Evolutionary conservation across 257 asterid genomes (phyloP).

Genomic region (Solanum megistacrolobum): DNA sequence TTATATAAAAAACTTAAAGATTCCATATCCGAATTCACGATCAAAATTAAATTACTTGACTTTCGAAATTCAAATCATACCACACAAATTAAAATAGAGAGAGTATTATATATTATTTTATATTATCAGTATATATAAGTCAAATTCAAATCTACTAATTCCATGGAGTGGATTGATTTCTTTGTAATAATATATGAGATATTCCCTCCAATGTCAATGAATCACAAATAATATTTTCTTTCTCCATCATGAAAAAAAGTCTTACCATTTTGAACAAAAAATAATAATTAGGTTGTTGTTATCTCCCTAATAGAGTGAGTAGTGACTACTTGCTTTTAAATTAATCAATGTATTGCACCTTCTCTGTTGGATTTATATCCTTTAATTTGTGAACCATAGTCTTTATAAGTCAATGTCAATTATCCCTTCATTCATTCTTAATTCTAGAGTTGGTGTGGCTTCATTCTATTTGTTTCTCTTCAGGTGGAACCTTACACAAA

Average conservation of each 20-base stretch:
- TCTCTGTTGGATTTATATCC: slow-evolving; percentile 56
- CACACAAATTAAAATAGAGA: background rate
- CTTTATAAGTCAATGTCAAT: slow-evolving; percentile 33
- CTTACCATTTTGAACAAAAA: background rate
- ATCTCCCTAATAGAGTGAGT: background rate
- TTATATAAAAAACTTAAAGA: no score
- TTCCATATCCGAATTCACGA: background rate
- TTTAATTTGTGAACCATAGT: slow-evolving; percentile 11
- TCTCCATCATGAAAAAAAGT: background rate
- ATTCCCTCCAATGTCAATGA: background rate
- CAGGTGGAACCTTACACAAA: slow-evolving; percentile 25
- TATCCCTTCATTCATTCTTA: slow-evolving; percentile 28
- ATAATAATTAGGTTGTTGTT: background rate
- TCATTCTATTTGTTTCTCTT: slow-evolving; percentile 30
- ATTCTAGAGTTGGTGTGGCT: slow-evolving; percentile 41
- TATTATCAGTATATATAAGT: background rate
- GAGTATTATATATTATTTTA: background rate
- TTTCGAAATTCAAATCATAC: background rate
- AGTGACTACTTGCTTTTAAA: background rate
- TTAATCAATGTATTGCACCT: slow-evolving; percentile 53
- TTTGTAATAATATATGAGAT: background rate
- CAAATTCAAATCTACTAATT: background rate
- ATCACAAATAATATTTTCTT: background rate
- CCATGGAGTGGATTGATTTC: background rate
- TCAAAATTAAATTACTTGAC: background rate